Percentiles rank a stretch among this genome's conserved stretches.
Evolutionary conservation across 768 basidiomycete species (phyloP).

Genomic region (Boletales sp.): DNA sequence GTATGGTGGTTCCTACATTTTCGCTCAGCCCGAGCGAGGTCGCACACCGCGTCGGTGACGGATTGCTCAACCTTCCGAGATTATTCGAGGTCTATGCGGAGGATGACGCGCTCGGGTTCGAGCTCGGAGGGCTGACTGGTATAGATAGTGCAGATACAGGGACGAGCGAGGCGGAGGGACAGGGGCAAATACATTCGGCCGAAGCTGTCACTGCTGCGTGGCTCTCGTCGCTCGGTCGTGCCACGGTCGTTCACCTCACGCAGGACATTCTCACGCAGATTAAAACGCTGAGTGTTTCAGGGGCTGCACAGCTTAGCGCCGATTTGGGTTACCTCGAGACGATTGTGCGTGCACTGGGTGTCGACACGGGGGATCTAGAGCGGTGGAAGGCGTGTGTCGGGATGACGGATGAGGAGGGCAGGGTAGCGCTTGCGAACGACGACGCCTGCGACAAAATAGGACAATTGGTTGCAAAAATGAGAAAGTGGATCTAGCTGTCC

Average conservation of each 20-base stretch:
- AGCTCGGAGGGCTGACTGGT: constrained; percentile 76
- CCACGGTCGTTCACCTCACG: constrained; percentile 74
- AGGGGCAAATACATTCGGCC: constrained; percentile 40
- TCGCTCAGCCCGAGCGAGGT: constrained; percentile 88
- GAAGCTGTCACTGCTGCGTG: constrained; percentile 87
- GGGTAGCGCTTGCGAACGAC: constrained; percentile 14
- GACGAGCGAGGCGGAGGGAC: neutral
- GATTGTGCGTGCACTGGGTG: constrained; percentile 86
- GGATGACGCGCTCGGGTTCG: constrained; percentile 88
- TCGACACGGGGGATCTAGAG: constrained; percentile 77
- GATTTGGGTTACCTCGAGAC: constrained; percentile 91
- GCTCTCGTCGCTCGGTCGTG: constrained; percentile 86
- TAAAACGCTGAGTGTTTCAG: constrained; percentile 53
- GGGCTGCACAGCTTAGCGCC: constrained; percentile 78
- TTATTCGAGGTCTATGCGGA: constrained; percentile 93
- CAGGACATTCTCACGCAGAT: constrained; percentile 69
- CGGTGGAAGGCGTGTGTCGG: constrained; percentile 74
- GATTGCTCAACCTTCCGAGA: constrained; percentile 88
- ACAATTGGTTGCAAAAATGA: constrained; percentile 28
- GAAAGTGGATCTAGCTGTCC: constrained; percentile 21
- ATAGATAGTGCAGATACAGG: constrained; percentile 45
- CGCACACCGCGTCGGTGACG: constrained; percentile 87
- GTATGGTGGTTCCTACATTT: constrained; percentile 75
- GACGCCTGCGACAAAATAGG: constrained; percentile 17
- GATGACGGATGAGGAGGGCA: constrained; percentile 49